Evolutionary conservation across 306 rosid genomes (phyloP).

Genomic region (Vigna mungo): DNA sequence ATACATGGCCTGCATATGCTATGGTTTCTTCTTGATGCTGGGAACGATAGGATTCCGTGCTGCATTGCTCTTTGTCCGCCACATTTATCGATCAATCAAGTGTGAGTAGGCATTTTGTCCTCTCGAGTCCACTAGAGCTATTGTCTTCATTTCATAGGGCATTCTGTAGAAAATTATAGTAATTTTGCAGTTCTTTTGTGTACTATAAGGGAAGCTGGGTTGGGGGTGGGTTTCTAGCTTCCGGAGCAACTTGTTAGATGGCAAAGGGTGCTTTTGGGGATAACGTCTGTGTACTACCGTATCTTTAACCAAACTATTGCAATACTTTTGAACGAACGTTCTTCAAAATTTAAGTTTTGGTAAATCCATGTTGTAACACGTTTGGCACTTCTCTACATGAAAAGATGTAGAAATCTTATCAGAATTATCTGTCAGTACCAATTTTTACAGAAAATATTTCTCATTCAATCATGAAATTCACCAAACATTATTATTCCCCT

Average conservation of each 20-base stretch:
- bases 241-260: conserved; percentile 54
- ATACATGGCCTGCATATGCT: conserved; percentile 65
- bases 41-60: conserved; percentile 58
- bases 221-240: conserved; percentile 52
- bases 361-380: neutral
- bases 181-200: conserved; percentile 65
- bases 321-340: conserved; percentile 39
- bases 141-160: conserved; percentile 55
- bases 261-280: conserved; percentile 51
- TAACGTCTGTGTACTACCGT: conserved; percentile 69
- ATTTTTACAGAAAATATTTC: neutral
- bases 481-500: neutral
- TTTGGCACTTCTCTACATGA: neutral
- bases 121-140: conserved; percentile 37
- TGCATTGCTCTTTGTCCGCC: conserved; percentile 55
- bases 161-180: conserved; percentile 62
- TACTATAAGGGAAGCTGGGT: conserved; percentile 54
- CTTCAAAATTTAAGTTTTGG: conserved; percentile 10
- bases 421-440: neutral
- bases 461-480: neutral
- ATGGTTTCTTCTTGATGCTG: conserved; percentile 61
- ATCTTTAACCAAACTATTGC: conserved; percentile 51
- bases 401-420: neutral
- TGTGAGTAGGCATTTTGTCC: conserved; percentile 59
- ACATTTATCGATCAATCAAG: conserved; percentile 59